Percentiles rank a stretch among this genome's conserved stretches.
Conservation (phyloP, 2,329 filamentous ascomycete genomes). For the Lasiodiplodia sp. region DNA sequence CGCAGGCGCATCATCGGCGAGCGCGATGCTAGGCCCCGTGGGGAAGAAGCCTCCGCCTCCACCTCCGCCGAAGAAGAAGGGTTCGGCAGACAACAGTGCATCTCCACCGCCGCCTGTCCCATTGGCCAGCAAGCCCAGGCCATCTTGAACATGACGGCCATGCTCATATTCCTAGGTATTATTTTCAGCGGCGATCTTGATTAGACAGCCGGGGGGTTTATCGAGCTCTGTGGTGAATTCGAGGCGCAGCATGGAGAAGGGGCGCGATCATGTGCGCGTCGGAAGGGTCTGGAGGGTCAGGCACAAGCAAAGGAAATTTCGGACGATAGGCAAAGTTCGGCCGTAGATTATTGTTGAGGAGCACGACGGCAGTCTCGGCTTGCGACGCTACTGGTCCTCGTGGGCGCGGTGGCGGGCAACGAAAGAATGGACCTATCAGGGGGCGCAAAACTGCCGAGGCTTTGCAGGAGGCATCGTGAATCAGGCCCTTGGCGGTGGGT, state of each 20-base stretch:
- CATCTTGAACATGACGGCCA: neutral
- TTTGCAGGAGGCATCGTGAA: constrained; percentile 15
- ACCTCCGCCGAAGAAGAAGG: constrained; percentile 63
- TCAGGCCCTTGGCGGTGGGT: constrained; percentile 13
- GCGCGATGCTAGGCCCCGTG: constrained; percentile 34
- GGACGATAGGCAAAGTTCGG: constrained; percentile 20
- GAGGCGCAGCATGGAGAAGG: neutral
- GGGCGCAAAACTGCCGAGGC: constrained; percentile 19
- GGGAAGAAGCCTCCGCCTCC: constrained; percentile 65
- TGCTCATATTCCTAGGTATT: neutral
- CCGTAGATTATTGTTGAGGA: constrained; percentile 27
- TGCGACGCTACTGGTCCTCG: constrained; percentile 14
- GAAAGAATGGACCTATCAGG: constrained; percentile 23
- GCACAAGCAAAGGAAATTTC: constrained; percentile 1
- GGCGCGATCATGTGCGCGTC: neutral
- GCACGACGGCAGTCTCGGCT: constrained; percentile 22
- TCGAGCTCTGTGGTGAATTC: neutral
- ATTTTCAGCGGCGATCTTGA: neutral
- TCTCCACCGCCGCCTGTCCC: constrained; percentile 62
- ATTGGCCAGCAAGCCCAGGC: constrained; percentile 61
- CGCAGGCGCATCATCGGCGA: constrained; percentile 33
- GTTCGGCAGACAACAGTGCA: constrained; percentile 42
- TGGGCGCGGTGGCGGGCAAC: constrained; percentile 3
- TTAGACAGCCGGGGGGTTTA: neutral
- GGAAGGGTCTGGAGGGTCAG: neutral